These are phyloP conservation scores for Botrytis hyacinthi DNA, from an alignment of 2,329 filamentous ascomycete species.

Conservation along the genomic window DNA sequence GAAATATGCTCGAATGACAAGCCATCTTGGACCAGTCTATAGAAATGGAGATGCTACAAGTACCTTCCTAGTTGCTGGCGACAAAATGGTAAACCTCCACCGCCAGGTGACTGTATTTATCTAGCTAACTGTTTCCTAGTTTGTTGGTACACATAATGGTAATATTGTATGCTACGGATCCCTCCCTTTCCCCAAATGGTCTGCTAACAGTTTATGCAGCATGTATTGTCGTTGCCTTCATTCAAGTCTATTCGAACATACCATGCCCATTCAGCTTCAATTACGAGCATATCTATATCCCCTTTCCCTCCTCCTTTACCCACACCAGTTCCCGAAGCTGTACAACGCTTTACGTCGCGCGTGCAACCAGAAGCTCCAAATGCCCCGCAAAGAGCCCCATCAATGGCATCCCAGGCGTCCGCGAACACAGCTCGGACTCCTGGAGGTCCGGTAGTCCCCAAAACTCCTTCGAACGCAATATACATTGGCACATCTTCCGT, in stretches of 20 bases:
- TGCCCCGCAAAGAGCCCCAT: slow-evolving; percentile 40
- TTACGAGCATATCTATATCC: slow-evolving; percentile 87
- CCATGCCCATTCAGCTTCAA: slow-evolving; percentile 87
- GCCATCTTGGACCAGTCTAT: slow-evolving; percentile 76
- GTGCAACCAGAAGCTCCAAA: slow-evolving; percentile 24
- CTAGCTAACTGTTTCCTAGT: slow-evolving; percentile 52
- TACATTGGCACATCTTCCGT: slow-evolving; percentile 92
- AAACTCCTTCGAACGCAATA: slow-evolving; percentile 83
- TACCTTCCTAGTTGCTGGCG: slow-evolving; percentile 82
- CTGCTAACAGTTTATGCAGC: slow-evolving; percentile 50
- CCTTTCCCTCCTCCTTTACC: slow-evolving; percentile 68
- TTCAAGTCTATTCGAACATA: slow-evolving; percentile 83
- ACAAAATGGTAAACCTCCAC: slow-evolving; percentile 79
- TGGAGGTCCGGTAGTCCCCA: slow-evolving; percentile 58
- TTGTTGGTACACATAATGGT: slow-evolving; percentile 92
- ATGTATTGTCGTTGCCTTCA: slow-evolving; percentile 79
- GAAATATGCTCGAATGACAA: slow-evolving; percentile 88
- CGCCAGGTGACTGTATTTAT: background rate
- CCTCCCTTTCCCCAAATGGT: slow-evolving; percentile 23
- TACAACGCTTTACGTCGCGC: slow-evolving; percentile 39
- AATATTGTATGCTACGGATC: slow-evolving; percentile 69
- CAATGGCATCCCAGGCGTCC: slow-evolving; percentile 47
- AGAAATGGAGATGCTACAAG: slow-evolving; percentile 94
- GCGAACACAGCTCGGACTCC: slow-evolving; percentile 51
- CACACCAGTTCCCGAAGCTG: slow-evolving; percentile 40